Evolutionary conservation across 1,284 basidiomycete genomes (phyloP).

Genomic region (Salmacisia buchloeana): DNA sequence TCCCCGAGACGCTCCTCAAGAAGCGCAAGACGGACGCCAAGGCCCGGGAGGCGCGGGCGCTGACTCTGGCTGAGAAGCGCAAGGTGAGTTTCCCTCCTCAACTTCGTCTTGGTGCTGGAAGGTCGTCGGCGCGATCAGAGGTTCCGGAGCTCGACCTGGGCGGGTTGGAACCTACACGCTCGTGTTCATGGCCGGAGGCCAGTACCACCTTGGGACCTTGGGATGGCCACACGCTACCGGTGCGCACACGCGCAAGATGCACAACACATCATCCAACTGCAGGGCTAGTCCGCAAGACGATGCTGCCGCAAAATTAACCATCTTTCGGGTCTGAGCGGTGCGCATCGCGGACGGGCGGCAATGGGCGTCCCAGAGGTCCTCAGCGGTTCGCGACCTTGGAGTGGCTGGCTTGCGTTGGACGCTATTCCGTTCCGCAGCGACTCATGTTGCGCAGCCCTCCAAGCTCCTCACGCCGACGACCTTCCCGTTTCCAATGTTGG

Average conservation of each 20-base stretch:
- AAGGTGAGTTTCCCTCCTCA: too few species aligned
- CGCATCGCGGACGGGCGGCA: neutral
- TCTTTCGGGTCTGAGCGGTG: constrained; percentile 49
- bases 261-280: constrained; percentile 33
- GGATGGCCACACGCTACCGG: neutral
- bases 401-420: too few species aligned
- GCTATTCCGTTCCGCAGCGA: too few species aligned
- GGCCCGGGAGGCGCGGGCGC: constrained; percentile 88
- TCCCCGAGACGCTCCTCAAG: constrained; percentile 51
- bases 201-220: neutral
- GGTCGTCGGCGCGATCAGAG: neutral
- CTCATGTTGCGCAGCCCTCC: too few species aligned
- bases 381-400: too few species aligned
- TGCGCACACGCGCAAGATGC: constrained; percentile 33
- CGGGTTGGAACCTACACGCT: too few species aligned
- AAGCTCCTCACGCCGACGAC: too few species aligned
- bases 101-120: too few species aligned
- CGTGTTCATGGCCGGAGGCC: too few species aligned
- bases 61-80: constrained; percentile 75
- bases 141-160: too few species aligned
- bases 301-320: constrained; percentile 50
- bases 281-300: constrained; percentile 45
- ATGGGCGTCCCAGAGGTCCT: too few species aligned
- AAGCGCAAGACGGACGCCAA: constrained; percentile 99
- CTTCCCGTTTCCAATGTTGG: neutral